Evolutionary conservation across 139 green algal genomes (phyloP).

Genomic region (Tetraselmis striata): DNA sequence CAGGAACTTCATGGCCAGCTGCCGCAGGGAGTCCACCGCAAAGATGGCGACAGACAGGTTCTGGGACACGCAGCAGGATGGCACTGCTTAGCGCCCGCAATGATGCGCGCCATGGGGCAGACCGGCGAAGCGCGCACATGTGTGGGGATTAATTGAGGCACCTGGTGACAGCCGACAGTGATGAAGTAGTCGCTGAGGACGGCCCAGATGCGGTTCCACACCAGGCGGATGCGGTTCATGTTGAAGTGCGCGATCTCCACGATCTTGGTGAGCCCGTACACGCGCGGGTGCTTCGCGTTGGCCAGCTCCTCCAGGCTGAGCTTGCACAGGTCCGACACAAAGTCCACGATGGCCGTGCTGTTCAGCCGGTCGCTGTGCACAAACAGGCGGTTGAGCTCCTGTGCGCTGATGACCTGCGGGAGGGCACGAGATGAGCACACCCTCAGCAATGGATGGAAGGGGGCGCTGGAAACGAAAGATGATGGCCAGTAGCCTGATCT

Average conservation of each 20-base stretch:
- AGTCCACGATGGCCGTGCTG: conserved; percentile 1
- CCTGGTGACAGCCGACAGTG: conserved; percentile 31
- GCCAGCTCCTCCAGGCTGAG: conserved; percentile 61
- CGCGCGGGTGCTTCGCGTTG: conserved; percentile 50
- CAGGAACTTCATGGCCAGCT: conserved; percentile 88
- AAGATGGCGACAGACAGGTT: conserved; percentile 91
- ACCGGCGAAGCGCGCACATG: no score
- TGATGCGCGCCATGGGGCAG: no score
- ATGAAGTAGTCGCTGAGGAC: conserved; percentile 93
- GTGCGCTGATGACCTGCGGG: conserved; percentile 18
- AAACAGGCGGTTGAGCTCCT: conserved; percentile 64
- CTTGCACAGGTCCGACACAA: conserved; percentile 36
- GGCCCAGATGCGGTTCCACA: conserved; percentile 93
- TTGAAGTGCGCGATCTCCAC: conserved; percentile 98
- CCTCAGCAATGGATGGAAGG: no score
- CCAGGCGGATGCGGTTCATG: conserved; percentile 91
- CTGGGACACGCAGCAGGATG: no score
- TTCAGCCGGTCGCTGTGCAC: conserved; percentile 33
- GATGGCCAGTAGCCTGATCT: no score
- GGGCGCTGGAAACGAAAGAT: no score
- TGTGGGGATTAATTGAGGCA: no score
- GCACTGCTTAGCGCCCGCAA: no score
- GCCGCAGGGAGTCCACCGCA: conserved; percentile 74
- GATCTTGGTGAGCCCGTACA: conserved; percentile 92
- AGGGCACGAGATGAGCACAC: no score